These are phyloP conservation scores for Balamuthia mandrillaris DNA, from an alignment of 208 protist species.

Conservation along the genomic window DNA sequence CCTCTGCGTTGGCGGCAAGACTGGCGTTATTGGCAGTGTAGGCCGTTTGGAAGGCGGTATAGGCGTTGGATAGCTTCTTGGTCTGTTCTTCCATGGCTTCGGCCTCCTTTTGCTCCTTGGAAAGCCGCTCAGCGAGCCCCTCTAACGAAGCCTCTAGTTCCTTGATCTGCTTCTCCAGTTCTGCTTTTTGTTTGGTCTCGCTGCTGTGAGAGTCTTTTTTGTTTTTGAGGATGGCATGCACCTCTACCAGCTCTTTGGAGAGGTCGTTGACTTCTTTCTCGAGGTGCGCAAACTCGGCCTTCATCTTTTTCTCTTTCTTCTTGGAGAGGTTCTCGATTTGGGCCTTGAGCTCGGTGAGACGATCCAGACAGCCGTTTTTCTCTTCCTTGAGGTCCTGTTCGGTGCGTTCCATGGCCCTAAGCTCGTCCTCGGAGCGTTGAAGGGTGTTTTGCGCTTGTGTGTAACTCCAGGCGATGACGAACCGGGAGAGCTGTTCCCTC, in stretches of 20 bases:
- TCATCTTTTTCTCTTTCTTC: slow-evolving; percentile 39
- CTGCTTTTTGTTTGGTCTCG: background rate
- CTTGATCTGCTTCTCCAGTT: background rate
- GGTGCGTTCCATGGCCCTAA: background rate
- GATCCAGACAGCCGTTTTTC: slow-evolving; percentile 48
- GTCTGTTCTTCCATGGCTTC: slow-evolving; percentile 36
- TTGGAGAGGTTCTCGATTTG: slow-evolving; percentile 67
- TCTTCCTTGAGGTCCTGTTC: slow-evolving; percentile 9
- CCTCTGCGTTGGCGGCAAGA: slow-evolving; percentile 36
- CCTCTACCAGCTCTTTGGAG: slow-evolving; percentile 61
- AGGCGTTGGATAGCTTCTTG: slow-evolving; percentile 34
- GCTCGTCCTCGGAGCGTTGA: background rate
- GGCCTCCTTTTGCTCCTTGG: slow-evolving; percentile 9
- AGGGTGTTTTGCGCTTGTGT: background rate
- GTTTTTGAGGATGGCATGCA: slow-evolving; percentile 17
- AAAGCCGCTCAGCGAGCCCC: background rate
- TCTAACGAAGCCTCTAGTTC: background rate
- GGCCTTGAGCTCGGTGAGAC: slow-evolving; percentile 64
- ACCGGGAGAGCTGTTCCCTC: slow-evolving; percentile 67
- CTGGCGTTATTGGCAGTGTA: slow-evolving; percentile 32
- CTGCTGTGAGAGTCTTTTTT: slow-evolving; percentile 21
- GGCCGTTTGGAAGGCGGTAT: slow-evolving; percentile 5
- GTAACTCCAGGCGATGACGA: slow-evolving; percentile 74
- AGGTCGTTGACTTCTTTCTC: slow-evolving; percentile 36
- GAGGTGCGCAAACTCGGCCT: slow-evolving; percentile 30